Evolutionary conservation across 352 stramenopile genomes (phyloP).

Genomic region (Phytophthora sp.): DNA sequence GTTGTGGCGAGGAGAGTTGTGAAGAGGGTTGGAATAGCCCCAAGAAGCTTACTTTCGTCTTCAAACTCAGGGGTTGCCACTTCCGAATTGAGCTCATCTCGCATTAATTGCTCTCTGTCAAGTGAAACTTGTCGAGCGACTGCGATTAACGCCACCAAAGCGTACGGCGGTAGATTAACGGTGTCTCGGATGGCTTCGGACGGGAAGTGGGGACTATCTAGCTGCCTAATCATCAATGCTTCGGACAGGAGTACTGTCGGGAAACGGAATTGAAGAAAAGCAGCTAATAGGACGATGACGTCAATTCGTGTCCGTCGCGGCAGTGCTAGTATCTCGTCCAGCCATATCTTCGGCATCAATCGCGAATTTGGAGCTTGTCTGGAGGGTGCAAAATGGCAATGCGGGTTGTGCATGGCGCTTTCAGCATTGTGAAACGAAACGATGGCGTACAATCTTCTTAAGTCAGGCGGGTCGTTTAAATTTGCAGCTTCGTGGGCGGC

Average conservation of each 20-base stretch:
- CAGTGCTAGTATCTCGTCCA: constrained; percentile 41
- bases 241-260: constrained; percentile 47
- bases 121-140: constrained; percentile 38
- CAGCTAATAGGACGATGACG: constrained; percentile 41
- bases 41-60: constrained; percentile 43
- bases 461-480: constrained; percentile 29
- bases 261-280: constrained; percentile 54
- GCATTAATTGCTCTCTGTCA: constrained; percentile 30
- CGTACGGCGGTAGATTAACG: constrained; percentile 50
- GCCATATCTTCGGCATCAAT: constrained; percentile 41
- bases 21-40: constrained; percentile 47
- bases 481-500: constrained; percentile 23
- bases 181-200: constrained; percentile 43
- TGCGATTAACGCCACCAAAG: constrained; percentile 43
- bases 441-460: constrained; percentile 47
- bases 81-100: constrained; percentile 6
- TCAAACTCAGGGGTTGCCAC: constrained; percentile 8
- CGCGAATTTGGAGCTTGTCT: constrained; percentile 41
- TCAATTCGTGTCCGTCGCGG: constrained; percentile 38
- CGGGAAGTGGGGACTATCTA: constrained; percentile 35
- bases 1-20: constrained; percentile 39
- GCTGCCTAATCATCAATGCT: constrained; percentile 48
- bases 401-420: constrained; percentile 47
- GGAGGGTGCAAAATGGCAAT: constrained; percentile 51
- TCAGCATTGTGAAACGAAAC: constrained; percentile 57